These are phyloP conservation scores for Hysterangium stoloniferum DNA, from an alignment of 768 basidiomycete genomes.

Conservation along the genomic window DNA sequence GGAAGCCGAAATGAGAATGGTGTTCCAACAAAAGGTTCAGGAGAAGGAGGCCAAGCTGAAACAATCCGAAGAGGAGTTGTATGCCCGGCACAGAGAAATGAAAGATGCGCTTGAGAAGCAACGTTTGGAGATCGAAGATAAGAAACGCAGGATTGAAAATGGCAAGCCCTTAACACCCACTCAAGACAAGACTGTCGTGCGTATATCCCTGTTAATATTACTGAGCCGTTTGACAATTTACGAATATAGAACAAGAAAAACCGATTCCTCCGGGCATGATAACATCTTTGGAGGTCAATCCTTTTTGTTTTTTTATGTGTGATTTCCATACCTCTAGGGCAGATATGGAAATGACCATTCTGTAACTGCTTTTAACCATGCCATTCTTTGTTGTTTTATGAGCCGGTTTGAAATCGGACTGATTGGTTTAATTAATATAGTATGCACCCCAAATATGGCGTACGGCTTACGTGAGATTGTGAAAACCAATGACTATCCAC, in stretches of 20 bases:
- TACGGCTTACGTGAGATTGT: too few relatives aligned
- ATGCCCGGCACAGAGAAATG: slow-evolving; percentile 98
- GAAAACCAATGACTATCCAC: too few relatives aligned
- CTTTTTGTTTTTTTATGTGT: too few relatives aligned
- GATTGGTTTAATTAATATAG: too few relatives aligned
- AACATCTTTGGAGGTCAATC: background rate
- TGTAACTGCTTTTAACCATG: too few relatives aligned
- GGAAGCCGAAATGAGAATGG: slow-evolving; percentile 99
- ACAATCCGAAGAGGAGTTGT: slow-evolving; percentile 98
- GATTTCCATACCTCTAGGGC: too few relatives aligned
- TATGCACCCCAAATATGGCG: too few relatives aligned
- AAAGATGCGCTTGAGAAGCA: slow-evolving; percentile 99
- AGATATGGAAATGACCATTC: too few relatives aligned
- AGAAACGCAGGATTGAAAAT: slow-evolving; percentile 92
- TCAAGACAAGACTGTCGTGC: slow-evolving; percentile 84
- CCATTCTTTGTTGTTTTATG: background rate
- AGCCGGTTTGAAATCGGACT: background rate
- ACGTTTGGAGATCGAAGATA: slow-evolving; percentile 90
- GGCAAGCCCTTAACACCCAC: slow-evolving; percentile 86
- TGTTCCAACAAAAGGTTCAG: slow-evolving; percentile 99
- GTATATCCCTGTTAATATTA: slow-evolving; percentile 23
- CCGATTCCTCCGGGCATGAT: slow-evolving; percentile 5
- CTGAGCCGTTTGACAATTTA: background rate
- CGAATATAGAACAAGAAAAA: background rate
- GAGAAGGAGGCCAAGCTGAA: slow-evolving; percentile 99